These are phyloP conservation scores for Effrenium voratum DNA, from an alignment of 73 alveolate genomes.

Conservation along the genomic window DNA sequence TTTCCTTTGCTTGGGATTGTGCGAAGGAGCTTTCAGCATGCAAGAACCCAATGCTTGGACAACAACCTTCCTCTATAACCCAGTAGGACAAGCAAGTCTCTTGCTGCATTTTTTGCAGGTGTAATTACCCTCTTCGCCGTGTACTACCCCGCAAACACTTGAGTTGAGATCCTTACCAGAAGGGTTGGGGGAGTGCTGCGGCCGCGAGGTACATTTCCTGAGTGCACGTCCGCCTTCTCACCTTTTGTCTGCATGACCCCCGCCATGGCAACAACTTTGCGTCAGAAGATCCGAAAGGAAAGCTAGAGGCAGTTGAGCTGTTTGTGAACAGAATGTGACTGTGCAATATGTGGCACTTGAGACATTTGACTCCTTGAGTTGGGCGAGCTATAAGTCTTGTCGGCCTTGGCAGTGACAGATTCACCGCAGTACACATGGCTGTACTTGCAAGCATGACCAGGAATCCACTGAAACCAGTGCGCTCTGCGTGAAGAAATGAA, in stretches of 20 bases:
- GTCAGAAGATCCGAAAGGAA: background rate
- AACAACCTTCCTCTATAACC: background rate
- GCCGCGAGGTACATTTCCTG: conserved; percentile 80
- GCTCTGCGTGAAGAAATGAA: background rate
- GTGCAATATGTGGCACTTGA: background rate
- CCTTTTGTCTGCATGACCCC: conserved; percentile 75
- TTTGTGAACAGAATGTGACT: background rate
- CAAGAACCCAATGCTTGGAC: background rate
- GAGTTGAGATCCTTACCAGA: background rate
- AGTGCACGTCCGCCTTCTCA: conserved; percentile 86
- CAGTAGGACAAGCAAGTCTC: background rate
- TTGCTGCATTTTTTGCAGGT: background rate
- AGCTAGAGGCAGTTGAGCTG: too few relatives aligned
- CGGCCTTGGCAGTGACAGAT: conserved; percentile 1
- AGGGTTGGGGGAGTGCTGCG: background rate
- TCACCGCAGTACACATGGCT: conserved; percentile 57
- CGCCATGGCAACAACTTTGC: too few relatives aligned
- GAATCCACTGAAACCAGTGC: conserved; percentile 73
- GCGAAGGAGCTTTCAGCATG: background rate
- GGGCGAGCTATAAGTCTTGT: background rate
- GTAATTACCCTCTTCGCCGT: background rate
- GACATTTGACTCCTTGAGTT: background rate
- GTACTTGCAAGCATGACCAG: conserved; percentile 92
- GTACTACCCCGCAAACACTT: background rate
- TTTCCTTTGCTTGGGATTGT: too few relatives aligned